Evolutionary conservation across 2,329 filamentous ascomycete genomes (phyloP), one percentile per base, ranked within the genome.

Genomic region (Penicillium psychrosexuale): DNA sequence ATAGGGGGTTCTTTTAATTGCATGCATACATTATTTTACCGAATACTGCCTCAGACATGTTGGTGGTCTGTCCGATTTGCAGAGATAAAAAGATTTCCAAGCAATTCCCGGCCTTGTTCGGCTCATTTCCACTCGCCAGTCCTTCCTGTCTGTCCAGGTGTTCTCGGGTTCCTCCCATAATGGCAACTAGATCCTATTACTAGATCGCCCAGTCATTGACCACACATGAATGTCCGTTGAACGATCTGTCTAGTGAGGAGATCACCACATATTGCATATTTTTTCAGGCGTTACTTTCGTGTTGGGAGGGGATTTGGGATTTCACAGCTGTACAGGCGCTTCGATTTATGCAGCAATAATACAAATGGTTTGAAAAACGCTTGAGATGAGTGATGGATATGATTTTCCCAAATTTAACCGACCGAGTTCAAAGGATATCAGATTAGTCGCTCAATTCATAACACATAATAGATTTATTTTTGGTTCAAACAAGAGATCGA

Each of bases 401-500:
- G 33, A 48, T 24, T 36, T 33, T 33, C 13, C 39, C 15, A 42
- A 37, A n/a, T 7, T 15, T 24, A 38, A 38, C 22, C 19, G 31
- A 39, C 37, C 27, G 12, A 30, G 24, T 47, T 30, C 46, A 38
- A 43, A 37, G 33, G 28, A 47, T 38, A 36, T 22, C 38, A 12
- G 42, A 48, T 31, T 45, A 37, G 43, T 48, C 51, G 42, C 52
- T 52, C 28, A 47, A 40, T 55, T 63, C 62, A 50, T 65, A 61
- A 63, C 51, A 58, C 61, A 57, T 64, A 17, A 63, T 59, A 55
- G 8, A 38, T 55, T 24, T 40, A 19, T 39, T 47, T 50, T 54
- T 28, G 33, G 19, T 38, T 44, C 12, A 45, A 8, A 11, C 34
- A 43, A 33, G 31, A 42, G 8, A 22, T 52, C 17, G 28, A 31